Evolutionary conservation across 495 filamentous ascomycete genomes (phyloP).

Genomic region (Paragyromitra xinjiangensis): DNA sequence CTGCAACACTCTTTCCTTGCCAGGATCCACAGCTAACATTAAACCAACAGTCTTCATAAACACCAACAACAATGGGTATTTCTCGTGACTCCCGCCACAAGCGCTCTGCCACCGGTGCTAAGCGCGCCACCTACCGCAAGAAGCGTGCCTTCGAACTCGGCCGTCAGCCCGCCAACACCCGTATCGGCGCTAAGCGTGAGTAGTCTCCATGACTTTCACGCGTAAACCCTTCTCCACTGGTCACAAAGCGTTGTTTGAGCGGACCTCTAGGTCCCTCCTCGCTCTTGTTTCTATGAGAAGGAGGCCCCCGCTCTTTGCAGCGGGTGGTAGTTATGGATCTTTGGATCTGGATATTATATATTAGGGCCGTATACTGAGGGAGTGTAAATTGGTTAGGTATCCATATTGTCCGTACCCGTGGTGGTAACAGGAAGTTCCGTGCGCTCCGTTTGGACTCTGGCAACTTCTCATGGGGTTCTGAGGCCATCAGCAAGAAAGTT

Average conservation of each 20-base stretch:
- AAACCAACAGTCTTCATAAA: constrained; percentile 24
- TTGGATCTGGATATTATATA: background rate
- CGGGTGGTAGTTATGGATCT: constrained; percentile 47
- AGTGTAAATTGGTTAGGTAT: constrained; percentile 63
- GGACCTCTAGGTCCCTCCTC: constrained; percentile 19
- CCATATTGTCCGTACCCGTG: constrained; percentile 97
- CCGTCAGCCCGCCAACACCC: constrained; percentile 98
- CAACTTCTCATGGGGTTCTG: constrained; percentile 99
- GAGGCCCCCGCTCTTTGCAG: constrained; percentile 52
- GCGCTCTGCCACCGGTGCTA: constrained; percentile 95
- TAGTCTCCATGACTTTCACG: constrained; percentile 56
- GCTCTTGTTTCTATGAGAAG: constrained; percentile 41
- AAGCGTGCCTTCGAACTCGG: constrained; percentile 99
- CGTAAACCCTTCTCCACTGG: constrained; percentile 55
- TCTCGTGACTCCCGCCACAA: constrained; percentile 99
- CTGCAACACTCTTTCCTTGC: background rate
- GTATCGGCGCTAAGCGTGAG: constrained; percentile 92
- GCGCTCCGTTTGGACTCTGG: constrained; percentile 97
- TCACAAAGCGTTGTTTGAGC: constrained; percentile 24
- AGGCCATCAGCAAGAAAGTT: constrained; percentile 96
- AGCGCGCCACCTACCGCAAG: constrained; percentile 92
- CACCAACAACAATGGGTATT: constrained; percentile 88
- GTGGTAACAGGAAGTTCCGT: constrained; percentile 99
- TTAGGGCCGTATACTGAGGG: constrained; percentile 38
- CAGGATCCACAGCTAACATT: constrained; percentile 12